Evolutionary conservation across 768 basidiomycete species (phyloP).

Genomic region (Lactarius psammicola): DNA sequence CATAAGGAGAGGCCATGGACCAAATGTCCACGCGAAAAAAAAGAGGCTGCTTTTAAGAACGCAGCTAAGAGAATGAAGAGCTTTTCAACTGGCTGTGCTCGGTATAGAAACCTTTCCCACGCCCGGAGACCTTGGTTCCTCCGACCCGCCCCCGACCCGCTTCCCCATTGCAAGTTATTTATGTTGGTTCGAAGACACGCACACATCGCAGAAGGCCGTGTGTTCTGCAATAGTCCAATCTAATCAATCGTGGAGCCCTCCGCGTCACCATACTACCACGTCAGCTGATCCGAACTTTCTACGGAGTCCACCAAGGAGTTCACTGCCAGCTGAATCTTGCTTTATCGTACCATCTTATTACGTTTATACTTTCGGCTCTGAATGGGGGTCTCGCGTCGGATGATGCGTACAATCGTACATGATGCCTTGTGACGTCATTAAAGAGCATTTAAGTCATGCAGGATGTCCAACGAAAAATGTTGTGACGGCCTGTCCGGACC

Average conservation of each 20-base stretch:
- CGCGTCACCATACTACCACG: constrained; percentile 10
- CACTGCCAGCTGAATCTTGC: not conserved
- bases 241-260: not conserved
- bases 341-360: constrained; percentile 10
- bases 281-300: constrained; percentile 21
- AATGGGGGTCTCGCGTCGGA: not conserved
- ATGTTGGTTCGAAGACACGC: not conserved
- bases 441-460: too few species aligned
- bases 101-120: constrained; percentile 24
- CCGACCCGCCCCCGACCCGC: constrained; percentile 8
- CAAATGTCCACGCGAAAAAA: constrained; percentile 26
- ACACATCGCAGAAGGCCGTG: not conserved
- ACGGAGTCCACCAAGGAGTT: not conserved
- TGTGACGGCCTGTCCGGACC: not conserved
- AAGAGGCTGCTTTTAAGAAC: constrained; percentile 24
- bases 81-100: constrained; percentile 17
- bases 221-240: not conserved
- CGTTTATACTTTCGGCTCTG: not conserved
- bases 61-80: constrained; percentile 25
- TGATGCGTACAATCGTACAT: not conserved
- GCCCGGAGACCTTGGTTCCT: not conserved
- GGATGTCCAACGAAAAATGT: not conserved
- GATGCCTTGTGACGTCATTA: constrained; percentile 2
- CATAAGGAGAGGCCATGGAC: constrained; percentile 65
- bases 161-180: constrained; percentile 6